A percentile compares a stretch with the other conserved stretches of the same genome.
These are phyloP conservation scores for Aspergillus caelatus DNA, from an alignment of 2,329 filamentous ascomycete species.

Conservation along the genomic window DNA sequence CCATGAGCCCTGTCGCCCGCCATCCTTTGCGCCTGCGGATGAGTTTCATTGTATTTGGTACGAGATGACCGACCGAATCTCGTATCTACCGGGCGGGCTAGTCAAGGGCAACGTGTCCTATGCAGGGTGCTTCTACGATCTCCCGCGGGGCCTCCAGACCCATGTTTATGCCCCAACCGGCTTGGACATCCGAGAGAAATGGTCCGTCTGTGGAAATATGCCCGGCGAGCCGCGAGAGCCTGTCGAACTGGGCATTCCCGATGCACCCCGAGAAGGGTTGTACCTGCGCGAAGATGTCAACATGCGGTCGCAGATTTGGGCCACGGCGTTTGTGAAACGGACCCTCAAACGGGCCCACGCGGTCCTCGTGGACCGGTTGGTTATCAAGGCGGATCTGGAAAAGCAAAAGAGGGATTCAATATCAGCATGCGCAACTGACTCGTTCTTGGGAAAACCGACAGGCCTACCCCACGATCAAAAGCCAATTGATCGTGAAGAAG, in stretches of 20 bases:
- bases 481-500: neutral
- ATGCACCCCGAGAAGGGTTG: constrained; percentile 67
- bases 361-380: constrained; percentile 67
- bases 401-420: neutral
- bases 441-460: neutral
- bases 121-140: constrained; percentile 77
- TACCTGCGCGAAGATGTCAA: constrained; percentile 86
- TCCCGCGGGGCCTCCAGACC: constrained; percentile 73
- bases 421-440: neutral
- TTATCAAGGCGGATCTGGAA: constrained; percentile 51
- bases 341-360: constrained; percentile 77
- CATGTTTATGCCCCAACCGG: constrained; percentile 83
- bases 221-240: constrained; percentile 70
- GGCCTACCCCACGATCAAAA: neutral
- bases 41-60: constrained; percentile 79
- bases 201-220: constrained; percentile 72
- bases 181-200: constrained; percentile 76
- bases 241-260: constrained; percentile 64
- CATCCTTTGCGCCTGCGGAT: constrained; percentile 66
- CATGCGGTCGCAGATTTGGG: constrained; percentile 76
- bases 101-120: constrained; percentile 72
- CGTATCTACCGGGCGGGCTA: constrained; percentile 70
- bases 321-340: constrained; percentile 77
- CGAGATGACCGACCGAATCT: constrained; percentile 73
- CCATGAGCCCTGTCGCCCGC: constrained; percentile 68